Conservation (phyloP, 139 green algal species). For the Chlorella sp. region DNA sequence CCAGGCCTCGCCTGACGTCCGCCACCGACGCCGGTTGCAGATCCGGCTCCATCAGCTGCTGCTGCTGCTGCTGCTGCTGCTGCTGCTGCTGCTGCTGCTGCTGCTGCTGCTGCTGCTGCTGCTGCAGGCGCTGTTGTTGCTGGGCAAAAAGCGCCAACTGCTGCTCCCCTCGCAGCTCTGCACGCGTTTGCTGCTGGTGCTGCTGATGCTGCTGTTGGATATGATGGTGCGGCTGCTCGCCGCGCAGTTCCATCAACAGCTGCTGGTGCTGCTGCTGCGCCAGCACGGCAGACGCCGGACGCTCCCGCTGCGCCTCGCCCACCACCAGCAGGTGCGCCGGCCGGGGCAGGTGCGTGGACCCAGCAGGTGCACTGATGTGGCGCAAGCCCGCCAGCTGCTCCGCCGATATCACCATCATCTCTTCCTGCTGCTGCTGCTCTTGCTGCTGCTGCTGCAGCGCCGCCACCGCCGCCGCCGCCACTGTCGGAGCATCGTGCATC, state of each 20-base stretch:
- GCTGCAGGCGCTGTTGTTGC: not conserved
- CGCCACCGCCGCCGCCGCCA: too few relatives aligned
- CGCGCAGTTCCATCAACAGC: too few relatives aligned
- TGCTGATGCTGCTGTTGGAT: not conserved
- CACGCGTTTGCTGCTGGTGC: not conserved
- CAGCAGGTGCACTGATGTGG: too few relatives aligned
- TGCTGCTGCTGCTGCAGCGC: too few relatives aligned
- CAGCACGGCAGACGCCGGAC: not conserved
- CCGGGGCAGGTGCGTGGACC: not conserved
- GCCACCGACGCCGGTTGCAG: not conserved
- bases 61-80: not conserved
- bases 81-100: not conserved
- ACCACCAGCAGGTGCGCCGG: not conserved
- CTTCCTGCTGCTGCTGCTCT: too few relatives aligned
- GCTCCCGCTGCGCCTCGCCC: not conserved
- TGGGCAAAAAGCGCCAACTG: too few relatives aligned
- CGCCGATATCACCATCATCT: too few relatives aligned
- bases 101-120: not conserved
- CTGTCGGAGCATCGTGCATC: too few relatives aligned
- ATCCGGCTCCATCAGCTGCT: not conserved
- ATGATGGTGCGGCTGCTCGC: not conserved
- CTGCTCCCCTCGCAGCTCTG: too few relatives aligned
- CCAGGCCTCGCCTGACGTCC: not conserved
- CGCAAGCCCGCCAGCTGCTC: too few relatives aligned
- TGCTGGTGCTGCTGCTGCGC: not conserved